Evolutionary conservation across 768 basidiomycete species (phyloP), one percentile per base, ranked within the genome.

Genomic region (Chalciporus chontae): DNA sequence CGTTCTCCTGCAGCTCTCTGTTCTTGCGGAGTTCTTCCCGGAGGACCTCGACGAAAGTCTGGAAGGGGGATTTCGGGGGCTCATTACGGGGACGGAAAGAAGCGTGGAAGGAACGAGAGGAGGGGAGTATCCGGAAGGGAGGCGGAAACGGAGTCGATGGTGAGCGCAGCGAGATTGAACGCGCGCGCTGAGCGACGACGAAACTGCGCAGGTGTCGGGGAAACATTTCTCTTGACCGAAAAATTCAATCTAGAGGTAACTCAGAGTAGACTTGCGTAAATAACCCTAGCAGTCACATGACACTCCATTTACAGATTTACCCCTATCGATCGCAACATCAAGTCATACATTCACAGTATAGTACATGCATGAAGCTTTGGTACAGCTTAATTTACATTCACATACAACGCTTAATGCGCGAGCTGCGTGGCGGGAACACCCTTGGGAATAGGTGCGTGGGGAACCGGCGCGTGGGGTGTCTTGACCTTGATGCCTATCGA

Each of bases 41-140:
- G 40, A 99, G 74, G 17, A 94, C 93, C 29, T 98, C 90, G 8
- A 97, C 93, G 57, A 99, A 99, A 2, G 93, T 93, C 68, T 90
- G 87, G 63, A 96, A 97, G 1, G 96, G 96, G 4, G 93, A 96
- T 66, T 90, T 91, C 4, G 89, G 88, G 4, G 79, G 67, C 59
- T 91, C 88, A 55, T 84, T 72, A 37, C 68, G 74, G 26, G 76
- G 74, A 39, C 77, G 73, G 34, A 85, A 72, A 24, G 88, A 85
- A 24, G 87, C 77, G 62, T 89, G 87, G 61, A 90, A 87, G 13
- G 69, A 70, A 43, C 61, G 61, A 23, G 54, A 52, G 8, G 59
- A 26, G 10, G 24, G 51, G 13, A 40, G 61, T 60, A 67, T 64
- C 47, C 74, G 73, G 34, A 70, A 56, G 13, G 69, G 54, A 13